phyloP scores from a whole-genome alignment of 2,329 filamentous ascomycete species.

The Penicillium psychrosexuale region DNA sequence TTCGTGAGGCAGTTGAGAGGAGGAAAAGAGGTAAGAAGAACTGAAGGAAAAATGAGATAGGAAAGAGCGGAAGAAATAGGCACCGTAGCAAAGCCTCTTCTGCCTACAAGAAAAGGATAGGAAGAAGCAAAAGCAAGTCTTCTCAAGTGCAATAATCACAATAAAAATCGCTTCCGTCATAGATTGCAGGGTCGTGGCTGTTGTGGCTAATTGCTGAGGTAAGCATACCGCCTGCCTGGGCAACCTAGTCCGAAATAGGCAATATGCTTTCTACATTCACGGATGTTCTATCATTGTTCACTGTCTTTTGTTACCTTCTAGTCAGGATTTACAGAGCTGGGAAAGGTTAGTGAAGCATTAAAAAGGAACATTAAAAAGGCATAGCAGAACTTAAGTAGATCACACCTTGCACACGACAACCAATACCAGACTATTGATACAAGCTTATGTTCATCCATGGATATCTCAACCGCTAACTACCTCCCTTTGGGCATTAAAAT shows the following conservation, averaged over 20 bases:
- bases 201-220: constrained; percentile 5
- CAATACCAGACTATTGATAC: background rate
- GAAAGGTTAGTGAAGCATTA: background rate
- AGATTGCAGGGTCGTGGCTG: constrained; percentile 8
- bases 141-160: constrained; percentile 8
- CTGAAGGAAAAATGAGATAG: constrained; percentile 1
- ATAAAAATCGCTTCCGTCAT: constrained; percentile 22
- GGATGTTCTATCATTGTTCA: background rate
- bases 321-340: background rate
- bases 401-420: background rate
- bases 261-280: background rate
- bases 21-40: constrained; percentile 1
- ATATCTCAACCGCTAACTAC: background rate
- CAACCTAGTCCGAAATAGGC: background rate
- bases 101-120: background rate
- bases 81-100: background rate
- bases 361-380: background rate
- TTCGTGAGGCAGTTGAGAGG: background rate
- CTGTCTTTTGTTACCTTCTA: no score
- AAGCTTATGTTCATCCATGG: background rate
- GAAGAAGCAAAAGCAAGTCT: background rate
- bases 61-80: background rate
- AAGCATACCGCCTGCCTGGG: background rate
- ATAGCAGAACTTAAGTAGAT: background rate
- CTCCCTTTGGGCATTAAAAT: background rate